Base-by-base conservation (phyloP, 2,329 filamentous ascomycete species). In the Hymenoscyphus occultus region DNA sequence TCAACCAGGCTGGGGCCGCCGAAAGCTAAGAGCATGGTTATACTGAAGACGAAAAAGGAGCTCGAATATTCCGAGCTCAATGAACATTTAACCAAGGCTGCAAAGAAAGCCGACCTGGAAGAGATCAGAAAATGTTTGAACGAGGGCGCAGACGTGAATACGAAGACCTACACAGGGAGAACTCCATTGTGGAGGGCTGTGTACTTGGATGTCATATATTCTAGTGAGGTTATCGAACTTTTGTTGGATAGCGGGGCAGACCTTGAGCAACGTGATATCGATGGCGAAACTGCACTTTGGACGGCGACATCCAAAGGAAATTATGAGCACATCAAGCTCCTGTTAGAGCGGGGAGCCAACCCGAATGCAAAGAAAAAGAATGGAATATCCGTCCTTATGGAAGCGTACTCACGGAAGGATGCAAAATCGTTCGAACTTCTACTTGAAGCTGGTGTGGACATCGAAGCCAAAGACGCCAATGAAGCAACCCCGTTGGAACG, bases 381-480 rank as follows among this genome's bases (percentile, higher is more conserved):
- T 31, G 58, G 58, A 10, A 28, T 22, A 28, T 42, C 35, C 19
- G 58, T 39, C 3, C 58, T 60, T 13, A 42, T 60, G 40, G 19
- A 22, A 31, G 58, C 58, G 42, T n/a, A 16, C 22, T 19, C 22
- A 6, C 19, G n/a, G 2, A 3, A 42, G n/a, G 35, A 28, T 6
- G 22, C 16, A 22, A n/a, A 40, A 31, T 13, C 28, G 7, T n/a
- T 32, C 14, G 10, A 45, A 19, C n/a, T 60, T 45, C 22, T 48
- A 40, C 28, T 60, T 42, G 39, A 60, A 12, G 22, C 39, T 42
- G 59, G 19, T 12, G 48, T 51, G 48, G 39, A 42, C 74, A 77
- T 0, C n/a, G 62, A 64, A 39, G 57, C 56, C n/a, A 39, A 39
- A 6, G 45, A 60, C 14, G 22, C 35, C 28, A 32, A 31, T 16